Evolutionary conservation across 2,329 filamentous ascomycete genomes (phyloP), one percentile per base, ranked within the genome.

Genomic region (Fusarium proliferatum): DNA sequence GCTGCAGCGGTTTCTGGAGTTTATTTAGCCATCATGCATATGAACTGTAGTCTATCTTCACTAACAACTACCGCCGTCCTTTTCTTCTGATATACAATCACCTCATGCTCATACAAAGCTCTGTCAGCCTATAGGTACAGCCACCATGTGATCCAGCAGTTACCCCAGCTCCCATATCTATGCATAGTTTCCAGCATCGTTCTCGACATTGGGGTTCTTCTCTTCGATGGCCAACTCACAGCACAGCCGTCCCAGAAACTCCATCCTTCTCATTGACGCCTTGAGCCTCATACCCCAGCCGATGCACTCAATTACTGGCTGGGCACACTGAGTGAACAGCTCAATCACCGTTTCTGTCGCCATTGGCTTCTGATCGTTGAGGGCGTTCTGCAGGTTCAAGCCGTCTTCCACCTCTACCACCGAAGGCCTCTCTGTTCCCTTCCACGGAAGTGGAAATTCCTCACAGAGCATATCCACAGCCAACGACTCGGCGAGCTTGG

Each of bases 211-310:
- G 13, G 64, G 64, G 17, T 77, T 72, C 57, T 69, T 75, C 62
- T 77, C 76, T 15, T 78, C 76, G 28, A 78, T 76, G 16, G 76
- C 76, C 62, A 78, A 53, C 67, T 78, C 76, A 42, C 76, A 78
- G 49, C 71, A 75, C 16, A 77, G 55, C 42, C 76, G 57, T 23
- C 76, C 76, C 23, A 78, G 51, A 48, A 78, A 78, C 52, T 77
- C 74, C 21, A 76, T 66, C 28, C 65, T 70, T 39, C 70, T 64
- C 76, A 78, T 78, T 52, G 63, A 70, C 46, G 75, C 76, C 36
- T 70, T 71, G n/a, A 78, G 28, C 45, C 67, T 70, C 59, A 77
- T 72, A 12, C 76, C 76, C 62, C 66, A 75, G 23, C 73, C 71
- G 48, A 73, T 57, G 19, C 69, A 73, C 63, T 78, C 76, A 16